Evolutionary conservation across 345 rosid genomes (phyloP).

Genomic region (Citropsis articulata): DNA sequence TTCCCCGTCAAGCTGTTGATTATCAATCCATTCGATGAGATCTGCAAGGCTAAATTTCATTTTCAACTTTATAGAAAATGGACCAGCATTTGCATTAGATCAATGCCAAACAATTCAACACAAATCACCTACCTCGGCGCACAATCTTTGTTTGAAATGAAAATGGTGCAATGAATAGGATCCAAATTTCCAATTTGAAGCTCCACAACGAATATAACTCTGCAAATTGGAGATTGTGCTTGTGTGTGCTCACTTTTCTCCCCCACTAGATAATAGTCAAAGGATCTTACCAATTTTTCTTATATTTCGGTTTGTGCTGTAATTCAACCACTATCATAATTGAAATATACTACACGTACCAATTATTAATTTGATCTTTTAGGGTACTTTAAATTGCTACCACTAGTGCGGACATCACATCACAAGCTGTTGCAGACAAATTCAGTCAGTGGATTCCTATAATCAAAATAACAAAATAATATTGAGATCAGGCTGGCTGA

Average conservation of each 20-base stretch:
- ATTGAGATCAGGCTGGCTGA: background rate
- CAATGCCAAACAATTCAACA: background rate
- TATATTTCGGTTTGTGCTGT: background rate
- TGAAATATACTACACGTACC: background rate
- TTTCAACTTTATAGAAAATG: background rate
- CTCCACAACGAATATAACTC: background rate
- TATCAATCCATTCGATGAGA: background rate
- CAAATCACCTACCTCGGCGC: constrained; percentile 12
- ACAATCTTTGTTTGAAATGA: background rate
- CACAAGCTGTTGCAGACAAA: background rate
- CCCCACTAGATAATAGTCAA: background rate
- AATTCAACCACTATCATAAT: background rate
- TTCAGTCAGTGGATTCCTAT: background rate
- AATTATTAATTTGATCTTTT: background rate
- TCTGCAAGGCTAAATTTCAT: background rate
- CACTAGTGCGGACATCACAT: background rate
- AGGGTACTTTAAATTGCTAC: background rate
- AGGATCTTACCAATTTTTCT: background rate
- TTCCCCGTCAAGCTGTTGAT: background rate
- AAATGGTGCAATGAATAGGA: background rate
- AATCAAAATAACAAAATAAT: background rate
- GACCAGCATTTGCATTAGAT: background rate
- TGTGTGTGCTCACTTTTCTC: background rate
- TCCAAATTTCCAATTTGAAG: background rate
- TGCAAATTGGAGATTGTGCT: background rate